phyloP scores from a whole-genome alignment of 371 early-diverging fungal species.

The Mortierella sp. region DNA sequence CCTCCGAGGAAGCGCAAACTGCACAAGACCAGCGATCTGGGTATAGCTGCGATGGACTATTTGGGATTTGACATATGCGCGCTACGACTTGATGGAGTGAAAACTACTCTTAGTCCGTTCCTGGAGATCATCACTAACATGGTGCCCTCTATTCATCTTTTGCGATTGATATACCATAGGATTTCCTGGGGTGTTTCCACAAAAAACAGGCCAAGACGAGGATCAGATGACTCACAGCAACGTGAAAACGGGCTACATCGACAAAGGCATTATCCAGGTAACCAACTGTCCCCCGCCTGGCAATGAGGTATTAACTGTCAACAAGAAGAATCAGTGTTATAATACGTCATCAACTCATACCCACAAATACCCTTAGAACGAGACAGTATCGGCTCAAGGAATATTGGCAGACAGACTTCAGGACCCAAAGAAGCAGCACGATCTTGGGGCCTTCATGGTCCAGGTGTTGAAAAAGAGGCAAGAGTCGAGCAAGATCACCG shows the following conservation, averaged over 20 bases:
- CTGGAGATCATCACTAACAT: no score
- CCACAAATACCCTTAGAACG: conserved; percentile 44
- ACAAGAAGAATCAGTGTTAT: conserved; percentile 21
- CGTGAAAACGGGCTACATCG: conserved; percentile 80
- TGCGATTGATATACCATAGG: conserved; percentile 53
- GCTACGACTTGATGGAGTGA: neutral
- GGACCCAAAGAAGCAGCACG: conserved; percentile 65
- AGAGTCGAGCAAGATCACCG: conserved; percentile 65
- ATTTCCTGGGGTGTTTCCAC: conserved; percentile 81
- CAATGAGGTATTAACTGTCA: neutral
- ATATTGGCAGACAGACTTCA: conserved; percentile 48
- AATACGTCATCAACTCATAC: conserved; percentile 32
- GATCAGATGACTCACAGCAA: conserved; percentile 74
- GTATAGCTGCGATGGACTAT: conserved; percentile 16
- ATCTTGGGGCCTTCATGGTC: conserved; percentile 70
- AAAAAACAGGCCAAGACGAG: conserved; percentile 70
- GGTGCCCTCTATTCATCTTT: no score
- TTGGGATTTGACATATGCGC: neutral
- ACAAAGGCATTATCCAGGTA: conserved; percentile 63
- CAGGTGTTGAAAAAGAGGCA: conserved; percentile 69
- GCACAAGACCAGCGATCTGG: conserved; percentile 64
- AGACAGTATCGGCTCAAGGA: conserved; percentile 56
- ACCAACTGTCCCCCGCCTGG: conserved; percentile 26
- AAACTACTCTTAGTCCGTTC: no score
- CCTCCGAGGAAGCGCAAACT: conserved; percentile 61